Base-by-base conservation (phyloP, 169 alveolate genomes). In the Besnoitia besnoiti region DNA sequence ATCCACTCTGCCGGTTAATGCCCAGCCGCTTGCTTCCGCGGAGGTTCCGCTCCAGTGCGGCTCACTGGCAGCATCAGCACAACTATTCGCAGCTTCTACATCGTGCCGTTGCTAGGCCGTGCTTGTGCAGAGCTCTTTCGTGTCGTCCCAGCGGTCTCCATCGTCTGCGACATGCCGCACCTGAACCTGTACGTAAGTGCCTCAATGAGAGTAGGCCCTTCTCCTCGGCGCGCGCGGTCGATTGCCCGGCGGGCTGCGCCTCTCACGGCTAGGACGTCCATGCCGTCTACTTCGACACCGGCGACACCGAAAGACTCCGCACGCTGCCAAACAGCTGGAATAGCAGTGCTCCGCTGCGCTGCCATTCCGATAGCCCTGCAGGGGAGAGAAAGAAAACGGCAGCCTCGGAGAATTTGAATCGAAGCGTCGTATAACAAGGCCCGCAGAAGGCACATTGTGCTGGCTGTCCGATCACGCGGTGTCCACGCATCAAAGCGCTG, bases 331-430 rank as follows among this genome's bases (percentile, higher is more conserved):
- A 90, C 88, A 39, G 92, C 89, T 21, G 93, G 96, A 42, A 92
- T 94, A 12, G 93, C 91, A 12, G 97, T 92, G 89, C 95, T 90
- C 77, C 97, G 94, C 75, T 94, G 93, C 24, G 94, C 92, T 10
- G 95, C 96, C 97, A 95, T 95, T 0, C 97, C 97, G 27, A 95
- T 95, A 44, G 97, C 97, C 95, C 95, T 93, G 91, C 44, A n/a
- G 30, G 21, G 80, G 10, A 30, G 19, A 30, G 2, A 30, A 3
- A 0, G 80, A 35, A 35, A 42, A 67, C 12, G 44, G 37, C 12
- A 61, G 76, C 76, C 5, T 19, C n/a, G n/a, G 76, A 61, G 76
- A n/a, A 12, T n/a, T 19, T 3, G 40, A 61, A 61, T 4, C 35
- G 40, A 19, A 8, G 76, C 40, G 76, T n/a, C n/a, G n/a, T n/a